phyloP scores from a whole-genome alignment of 2,329 filamentous ascomycete genomes.

The Verticillium alfalfae region DNA sequence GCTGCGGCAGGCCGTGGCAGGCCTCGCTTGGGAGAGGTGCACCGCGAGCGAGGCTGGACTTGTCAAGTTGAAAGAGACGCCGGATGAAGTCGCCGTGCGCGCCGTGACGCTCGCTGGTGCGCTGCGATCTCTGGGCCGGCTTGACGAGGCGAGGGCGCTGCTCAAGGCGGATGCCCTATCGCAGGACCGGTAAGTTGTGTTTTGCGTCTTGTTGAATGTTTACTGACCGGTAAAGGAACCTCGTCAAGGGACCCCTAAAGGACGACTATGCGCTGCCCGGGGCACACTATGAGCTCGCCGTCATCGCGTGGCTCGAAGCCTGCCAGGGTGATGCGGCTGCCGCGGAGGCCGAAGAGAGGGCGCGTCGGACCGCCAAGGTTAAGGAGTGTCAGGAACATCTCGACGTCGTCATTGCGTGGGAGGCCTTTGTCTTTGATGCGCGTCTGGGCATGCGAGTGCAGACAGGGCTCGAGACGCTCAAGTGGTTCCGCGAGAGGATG shows the following conservation, averaged over 20 bases:
- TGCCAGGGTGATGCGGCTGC: constrained; percentile 22
- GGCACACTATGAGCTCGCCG: constrained; percentile 82
- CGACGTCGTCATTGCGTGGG: constrained; percentile 64
- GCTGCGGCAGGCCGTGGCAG: constrained; percentile 55
- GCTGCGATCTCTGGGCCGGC: constrained; percentile 55
- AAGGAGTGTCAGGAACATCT: constrained; percentile 60
- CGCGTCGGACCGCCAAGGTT: constrained; percentile 41
- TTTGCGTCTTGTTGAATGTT: not conserved
- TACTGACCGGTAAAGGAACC: not conserved
- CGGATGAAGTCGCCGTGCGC: constrained; percentile 59
- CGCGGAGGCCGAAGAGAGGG: constrained; percentile 14
- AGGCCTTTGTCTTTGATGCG: constrained; percentile 66
- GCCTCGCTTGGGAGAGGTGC: constrained; percentile 62
- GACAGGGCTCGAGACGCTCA: constrained; percentile 61
- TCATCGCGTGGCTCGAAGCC: constrained; percentile 70
- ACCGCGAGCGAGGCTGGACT: constrained; percentile 36
- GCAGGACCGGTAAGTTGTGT: constrained; percentile 50
- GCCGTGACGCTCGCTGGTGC: constrained; percentile 63
- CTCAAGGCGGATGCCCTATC: constrained; percentile 60
- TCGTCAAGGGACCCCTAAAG: constrained; percentile 53
- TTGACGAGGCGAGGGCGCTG: constrained; percentile 59
- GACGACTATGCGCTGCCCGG: constrained; percentile 70
- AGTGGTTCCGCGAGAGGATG: constrained; percentile 44
- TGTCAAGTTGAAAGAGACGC: constrained; percentile 41
- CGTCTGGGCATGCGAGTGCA: constrained; percentile 69